Base-by-base conservation (phyloP, 2,329 filamentous ascomycete species). In the Fusarium haematococcum region DNA sequence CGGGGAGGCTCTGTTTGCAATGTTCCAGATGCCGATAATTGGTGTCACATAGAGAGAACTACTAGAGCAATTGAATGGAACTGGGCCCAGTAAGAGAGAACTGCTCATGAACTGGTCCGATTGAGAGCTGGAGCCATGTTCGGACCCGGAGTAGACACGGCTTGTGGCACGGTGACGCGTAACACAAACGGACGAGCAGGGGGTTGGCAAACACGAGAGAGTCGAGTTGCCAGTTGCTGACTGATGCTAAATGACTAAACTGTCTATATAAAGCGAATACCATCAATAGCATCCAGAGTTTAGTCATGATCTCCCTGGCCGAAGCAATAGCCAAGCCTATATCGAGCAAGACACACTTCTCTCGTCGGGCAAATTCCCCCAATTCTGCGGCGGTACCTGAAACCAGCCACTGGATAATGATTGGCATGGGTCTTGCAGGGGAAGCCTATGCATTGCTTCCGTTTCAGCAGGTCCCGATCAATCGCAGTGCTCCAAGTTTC, bases 111-210 rank as follows among this genome's bases (percentile, higher is more conserved):
- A 52, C 48, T 52, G 48, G 48, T 52, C 18, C 27, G 27, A 52
- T 14, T 23, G 27, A 52, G 10, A 23, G 27, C 48, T 52, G 48
- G 18, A 14, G 2, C 18, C 18, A 32, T 32, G 27, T 14, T 14
- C 11, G 18, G 11, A 13, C 27, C 27, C 48, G 27, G 27, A 32
- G 18, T 4, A 30, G 5, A 32, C 48, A 52, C 48, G 48, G 48
- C 11, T 32, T 32, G 48, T 52, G 33, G 16, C 33, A 39, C 65
- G 1, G 35, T 70, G 61, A 63, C 50, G 50, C 54, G 70, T 73
- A 70, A 67, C 66, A 48, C 48, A 20, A 32, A 32, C 48, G 18
- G 6, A 52, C 6, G 10, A 52, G 6, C 18, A 32, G 48, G 48
- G 48, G 48, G 48, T 52, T 52, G 48, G 48, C 1, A 52, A 32